These are phyloP conservation scores for Lumnitzera racemosa DNA, from an alignment of 345 rosid genomes.

Conservation along the genomic window DNA sequence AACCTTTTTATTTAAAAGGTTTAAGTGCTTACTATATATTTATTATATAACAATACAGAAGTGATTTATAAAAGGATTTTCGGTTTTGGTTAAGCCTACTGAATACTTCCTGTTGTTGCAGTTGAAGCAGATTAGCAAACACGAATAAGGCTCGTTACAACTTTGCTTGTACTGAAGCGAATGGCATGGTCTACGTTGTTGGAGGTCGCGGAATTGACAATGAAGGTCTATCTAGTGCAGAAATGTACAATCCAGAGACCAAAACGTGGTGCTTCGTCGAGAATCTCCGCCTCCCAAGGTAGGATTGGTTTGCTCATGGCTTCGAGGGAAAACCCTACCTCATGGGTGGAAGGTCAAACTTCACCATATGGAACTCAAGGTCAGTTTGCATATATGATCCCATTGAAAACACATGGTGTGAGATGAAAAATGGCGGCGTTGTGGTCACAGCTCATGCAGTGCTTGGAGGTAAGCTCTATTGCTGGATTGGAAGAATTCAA, in stretches of 20 bases:
- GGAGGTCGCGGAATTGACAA: slow-evolving; percentile 80
- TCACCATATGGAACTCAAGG: slow-evolving; percentile 83
- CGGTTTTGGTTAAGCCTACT: no score
- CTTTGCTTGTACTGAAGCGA: slow-evolving; percentile 86
- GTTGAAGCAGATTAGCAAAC: slow-evolving; percentile 75
- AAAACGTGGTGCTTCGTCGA: slow-evolving; percentile 58
- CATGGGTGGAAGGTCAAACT: slow-evolving; percentile 94
- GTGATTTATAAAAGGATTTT: no score
- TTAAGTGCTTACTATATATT: no score
- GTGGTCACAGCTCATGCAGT: slow-evolving; percentile 95
- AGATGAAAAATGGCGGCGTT: slow-evolving; percentile 81
- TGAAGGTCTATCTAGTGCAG: slow-evolving; percentile 64
- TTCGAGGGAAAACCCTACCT: slow-evolving; percentile 77
- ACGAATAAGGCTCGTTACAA: slow-evolving; percentile 73
- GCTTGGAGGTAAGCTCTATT: slow-evolving; percentile 64
- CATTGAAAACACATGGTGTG: slow-evolving; percentile 52
- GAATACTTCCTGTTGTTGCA: slow-evolving; percentile 19
- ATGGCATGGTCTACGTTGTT: slow-evolving; percentile 71
- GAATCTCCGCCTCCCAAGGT: slow-evolving; percentile 71
- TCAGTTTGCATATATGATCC: slow-evolving; percentile 68
- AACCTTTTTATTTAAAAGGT: no score
- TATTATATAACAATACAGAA: no score
- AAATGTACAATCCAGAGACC: slow-evolving; percentile 62
- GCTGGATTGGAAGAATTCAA: slow-evolving; percentile 89
- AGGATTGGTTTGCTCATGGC: slow-evolving; percentile 79